Percentiles rank a stretch among this genome's conserved stretches.
phyloP scores from a whole-genome alignment of 2,329 filamentous ascomycete species.

The Penicillium sp. region DNA sequence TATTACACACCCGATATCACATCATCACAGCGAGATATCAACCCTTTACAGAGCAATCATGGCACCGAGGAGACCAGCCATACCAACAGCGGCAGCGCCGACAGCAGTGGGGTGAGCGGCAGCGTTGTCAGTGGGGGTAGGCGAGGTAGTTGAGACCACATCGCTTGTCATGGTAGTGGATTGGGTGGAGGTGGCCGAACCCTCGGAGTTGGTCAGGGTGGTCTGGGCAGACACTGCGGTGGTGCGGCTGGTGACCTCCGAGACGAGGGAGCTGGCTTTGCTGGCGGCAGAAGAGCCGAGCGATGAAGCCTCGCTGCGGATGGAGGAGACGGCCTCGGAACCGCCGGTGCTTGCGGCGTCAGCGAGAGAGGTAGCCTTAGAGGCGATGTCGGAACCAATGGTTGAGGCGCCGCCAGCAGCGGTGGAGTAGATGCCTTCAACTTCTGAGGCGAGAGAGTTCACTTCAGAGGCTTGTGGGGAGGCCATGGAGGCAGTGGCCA shows the following conservation, averaged over 20 bases:
- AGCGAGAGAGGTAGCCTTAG: conserved; percentile 10
- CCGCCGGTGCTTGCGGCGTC: conserved; percentile 14
- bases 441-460: conserved; percentile 18
- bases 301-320: conserved; percentile 18
- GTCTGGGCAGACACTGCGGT: conserved; percentile 15
- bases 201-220: conserved; percentile 21
- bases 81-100: conserved; percentile 23
- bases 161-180: conserved; percentile 16
- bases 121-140: conserved; percentile 15
- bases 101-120: conserved; percentile 25
- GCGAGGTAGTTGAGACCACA: conserved; percentile 7
- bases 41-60: conserved; percentile 32
- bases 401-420: conserved; percentile 4
- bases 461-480: conserved; percentile 17
- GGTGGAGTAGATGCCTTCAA: neutral
- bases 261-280: conserved; percentile 16
- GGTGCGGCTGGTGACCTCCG: conserved; percentile 15
- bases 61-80: conserved; percentile 31
- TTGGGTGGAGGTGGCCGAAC: conserved; percentile 18
- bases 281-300: conserved; percentile 16
- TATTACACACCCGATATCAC: neutral
- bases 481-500: conserved; percentile 25
- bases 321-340: conserved; percentile 16
- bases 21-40: neutral
- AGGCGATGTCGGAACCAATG: conserved; percentile 15